These are phyloP conservation scores for Scedosporium apiospermum DNA, from an alignment of 2,329 filamentous ascomycete genomes.

Conservation along the genomic window DNA sequence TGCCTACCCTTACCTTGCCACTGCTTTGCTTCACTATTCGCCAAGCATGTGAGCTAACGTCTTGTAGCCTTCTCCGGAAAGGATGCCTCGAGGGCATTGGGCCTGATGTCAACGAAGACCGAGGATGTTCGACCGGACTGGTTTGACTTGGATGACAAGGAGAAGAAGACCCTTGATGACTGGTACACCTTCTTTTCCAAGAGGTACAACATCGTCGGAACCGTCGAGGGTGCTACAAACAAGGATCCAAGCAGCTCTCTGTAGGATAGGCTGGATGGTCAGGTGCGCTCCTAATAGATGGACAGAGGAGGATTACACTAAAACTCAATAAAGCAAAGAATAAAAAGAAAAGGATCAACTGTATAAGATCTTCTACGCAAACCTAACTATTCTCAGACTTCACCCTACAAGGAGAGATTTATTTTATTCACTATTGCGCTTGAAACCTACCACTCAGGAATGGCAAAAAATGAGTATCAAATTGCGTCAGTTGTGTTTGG, in stretches of 20 bases:
- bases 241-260: constrained; percentile 21
- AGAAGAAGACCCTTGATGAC: constrained; percentile 77
- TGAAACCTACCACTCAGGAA: too few relatives aligned
- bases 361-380: too few relatives aligned
- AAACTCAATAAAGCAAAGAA: not conserved
- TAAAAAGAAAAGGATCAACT: too few relatives aligned
- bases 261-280: not conserved
- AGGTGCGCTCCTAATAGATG: not conserved
- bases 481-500: not conserved
- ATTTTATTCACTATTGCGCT: too few relatives aligned
- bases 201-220: constrained; percentile 82
- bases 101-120: constrained; percentile 72
- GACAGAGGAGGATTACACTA: not conserved
- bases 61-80: constrained; percentile 82
- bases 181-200: constrained; percentile 97
- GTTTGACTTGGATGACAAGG: constrained; percentile 72
- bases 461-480: not conserved
- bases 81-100: constrained; percentile 88
- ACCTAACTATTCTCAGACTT: too few relatives aligned
- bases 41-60: not conserved
- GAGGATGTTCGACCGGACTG: constrained; percentile 80
- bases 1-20: constrained; percentile 16
- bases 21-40: not conserved
- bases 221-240: constrained; percentile 52
- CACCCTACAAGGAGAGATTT: too few relatives aligned